Evolutionary conservation across 305 asterid genomes (phyloP).

Genomic region (Stenogyne calaminthoides): DNA sequence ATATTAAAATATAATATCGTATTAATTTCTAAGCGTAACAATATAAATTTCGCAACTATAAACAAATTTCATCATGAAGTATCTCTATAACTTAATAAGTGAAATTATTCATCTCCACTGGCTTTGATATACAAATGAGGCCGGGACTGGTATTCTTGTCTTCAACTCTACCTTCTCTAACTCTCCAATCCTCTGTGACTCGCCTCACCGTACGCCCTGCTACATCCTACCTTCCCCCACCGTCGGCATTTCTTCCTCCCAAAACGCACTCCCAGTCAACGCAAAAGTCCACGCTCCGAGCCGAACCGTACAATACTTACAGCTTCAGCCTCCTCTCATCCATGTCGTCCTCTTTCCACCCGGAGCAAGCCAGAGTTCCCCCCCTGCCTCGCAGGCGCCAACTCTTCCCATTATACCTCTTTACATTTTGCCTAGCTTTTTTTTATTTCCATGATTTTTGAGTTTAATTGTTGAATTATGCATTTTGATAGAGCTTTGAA

Average conservation of each 20-base stretch:
- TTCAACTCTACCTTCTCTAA: slow-evolving; percentile 29
- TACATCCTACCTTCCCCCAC: slow-evolving; percentile 34
- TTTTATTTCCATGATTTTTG: no score
- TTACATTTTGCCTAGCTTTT: background rate
- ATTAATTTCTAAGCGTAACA: no score
- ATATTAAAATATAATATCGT: no score
- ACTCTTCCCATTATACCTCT: slow-evolving; percentile 47
- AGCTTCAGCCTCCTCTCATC: slow-evolving; percentile 49
- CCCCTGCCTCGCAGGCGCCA: slow-evolving; percentile 55
- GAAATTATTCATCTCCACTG: no score
- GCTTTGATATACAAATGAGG: slow-evolving; percentile 33
- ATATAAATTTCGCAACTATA: no score
- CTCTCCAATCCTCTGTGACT: slow-evolving; percentile 41
- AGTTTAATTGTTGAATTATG: no score
- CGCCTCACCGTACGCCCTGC: slow-evolving; percentile 36
- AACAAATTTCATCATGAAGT: no score
- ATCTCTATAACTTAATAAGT: no score
- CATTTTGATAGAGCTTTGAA: no score
- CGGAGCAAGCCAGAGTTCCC: slow-evolving; percentile 80
- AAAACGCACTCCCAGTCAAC: slow-evolving; percentile 20
- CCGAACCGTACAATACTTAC: slow-evolving; percentile 36
- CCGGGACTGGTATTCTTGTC: slow-evolving; percentile 28
- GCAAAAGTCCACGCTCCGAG: slow-evolving; percentile 18
- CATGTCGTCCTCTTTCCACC: slow-evolving; percentile 59
- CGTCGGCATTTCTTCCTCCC: slow-evolving; percentile 29